Base-by-base conservation (phyloP, 768 basidiomycete genomes). In the Pluteus cervinus region DNA sequence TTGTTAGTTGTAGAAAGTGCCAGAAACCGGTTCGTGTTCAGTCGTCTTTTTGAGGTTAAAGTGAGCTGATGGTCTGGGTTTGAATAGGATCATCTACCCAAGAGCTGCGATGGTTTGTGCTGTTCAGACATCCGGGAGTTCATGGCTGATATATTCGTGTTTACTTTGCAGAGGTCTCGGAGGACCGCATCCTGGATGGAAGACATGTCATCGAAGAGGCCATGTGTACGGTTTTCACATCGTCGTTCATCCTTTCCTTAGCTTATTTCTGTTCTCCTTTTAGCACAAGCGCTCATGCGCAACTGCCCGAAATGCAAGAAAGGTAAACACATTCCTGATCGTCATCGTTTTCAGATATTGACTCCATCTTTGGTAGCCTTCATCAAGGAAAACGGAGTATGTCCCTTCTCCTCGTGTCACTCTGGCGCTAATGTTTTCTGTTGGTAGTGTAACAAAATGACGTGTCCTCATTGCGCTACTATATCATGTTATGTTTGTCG, bases 371-470 rank as follows among this genome's bases (percentile, higher is more conserved):
- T 11, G 30, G n/a, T 49, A 87, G 85, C 77, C 1, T 89, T 89
- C 50, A 71, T 90, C 52, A 90, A 90, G 56, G 83, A 86, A 44
- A 51, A 55, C 29, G 88, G 87, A 7, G 86, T 87, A 68, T 33
- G 76, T 65, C 24, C 32, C 16, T 31, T 25, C 20, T 25, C 14
- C 5, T 25, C 17, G 32, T 15, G 20, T 12, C 14, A 23, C 16
- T 40, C 21, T 4, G 37, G 7, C 18, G 6, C 23, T 20, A 7
- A 32, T 45, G n/a, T 38, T 24, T 34, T 49, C 23, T 42, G 39
- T 37, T 20, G 28, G 26, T 46, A 88, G 81, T 94, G 92, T 63
- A 94, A 94, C 73, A 94, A 94, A 57, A 93, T 96, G 81, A 71
- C 66, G 1, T 89, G 87, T 49, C 75, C 80, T 1, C 61, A 80